phyloP scores from a whole-genome alignment of 1,284 basidiomycete genomes.

The Heliocybe sulcata region DNA sequence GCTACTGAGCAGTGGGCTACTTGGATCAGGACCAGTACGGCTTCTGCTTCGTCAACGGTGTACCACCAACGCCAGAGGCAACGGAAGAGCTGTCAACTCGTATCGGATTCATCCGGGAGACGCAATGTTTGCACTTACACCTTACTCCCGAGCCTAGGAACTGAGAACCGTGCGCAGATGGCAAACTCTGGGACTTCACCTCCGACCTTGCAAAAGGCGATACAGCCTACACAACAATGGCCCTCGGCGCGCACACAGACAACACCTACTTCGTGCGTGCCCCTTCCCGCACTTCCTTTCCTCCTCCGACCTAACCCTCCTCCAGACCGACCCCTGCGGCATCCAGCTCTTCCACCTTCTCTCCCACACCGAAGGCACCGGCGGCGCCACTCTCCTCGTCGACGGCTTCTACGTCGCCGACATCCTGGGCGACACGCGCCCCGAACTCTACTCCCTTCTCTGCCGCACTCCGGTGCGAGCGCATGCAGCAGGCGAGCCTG shows the following conservation, averaged over 20 bases:
- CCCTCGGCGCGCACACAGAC: conserved; percentile 90
- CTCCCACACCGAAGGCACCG: conserved; percentile 75
- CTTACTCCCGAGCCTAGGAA: background rate
- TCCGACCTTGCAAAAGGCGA: conserved; percentile 89
- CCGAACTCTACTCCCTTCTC: conserved; percentile 68
- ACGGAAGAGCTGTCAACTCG: conserved; percentile 76
- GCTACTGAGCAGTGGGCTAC: background rate
- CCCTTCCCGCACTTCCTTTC: conserved; percentile 1
- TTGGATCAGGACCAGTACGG: conserved; percentile 72
- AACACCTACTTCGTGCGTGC: conserved; percentile 85
- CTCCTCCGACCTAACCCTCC: conserved; percentile 2
- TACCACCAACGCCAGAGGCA: conserved; percentile 76
- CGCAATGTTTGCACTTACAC: conserved; percentile 63
- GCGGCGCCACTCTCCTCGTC: conserved; percentile 86
- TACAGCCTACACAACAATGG: conserved; percentile 85
- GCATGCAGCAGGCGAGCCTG: conserved; percentile 83
- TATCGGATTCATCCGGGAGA: conserved; percentile 88
- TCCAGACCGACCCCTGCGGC: conserved; percentile 87
- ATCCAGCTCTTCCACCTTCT: conserved; percentile 95
- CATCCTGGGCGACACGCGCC: conserved; percentile 68
- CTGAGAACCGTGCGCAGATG: conserved; percentile 43
- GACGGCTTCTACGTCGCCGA: conserved; percentile 93
- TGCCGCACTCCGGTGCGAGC: conserved; percentile 68
- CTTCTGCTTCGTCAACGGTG: conserved; percentile 82
- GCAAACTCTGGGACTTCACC: conserved; percentile 96